Percentiles rank a stretch among this genome's conserved stretches.
Evolutionary conservation across 345 rosid species (phyloP).

Genomic region (Brassica cretica): DNA sequence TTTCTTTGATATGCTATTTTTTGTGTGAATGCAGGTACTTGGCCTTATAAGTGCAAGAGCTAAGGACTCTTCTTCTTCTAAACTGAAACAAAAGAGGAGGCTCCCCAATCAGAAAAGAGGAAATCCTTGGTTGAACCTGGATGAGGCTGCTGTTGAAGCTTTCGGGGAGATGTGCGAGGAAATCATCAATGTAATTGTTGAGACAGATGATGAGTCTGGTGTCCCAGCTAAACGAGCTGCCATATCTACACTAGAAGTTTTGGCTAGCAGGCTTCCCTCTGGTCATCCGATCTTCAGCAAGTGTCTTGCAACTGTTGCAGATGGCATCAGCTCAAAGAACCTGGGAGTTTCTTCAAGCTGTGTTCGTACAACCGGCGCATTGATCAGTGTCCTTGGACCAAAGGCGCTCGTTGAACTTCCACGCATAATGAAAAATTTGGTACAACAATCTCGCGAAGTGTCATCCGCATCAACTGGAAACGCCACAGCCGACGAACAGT

Average conservation of each 20-base stretch:
- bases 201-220: constrained; percentile 49
- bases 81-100: constrained; percentile 48
- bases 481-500: constrained; percentile 34
- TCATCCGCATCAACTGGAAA: constrained; percentile 30
- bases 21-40: constrained; percentile 57
- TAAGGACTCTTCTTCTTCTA: constrained; percentile 51
- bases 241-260: constrained; percentile 70
- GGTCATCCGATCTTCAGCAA: constrained; percentile 62
- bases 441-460: constrained; percentile 44
- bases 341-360: constrained; percentile 71
- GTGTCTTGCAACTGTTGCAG: constrained; percentile 66
- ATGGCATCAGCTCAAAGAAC: constrained; percentile 58
- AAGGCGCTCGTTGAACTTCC: constrained; percentile 81
- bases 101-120: constrained; percentile 35
- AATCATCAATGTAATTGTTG: constrained; percentile 64
- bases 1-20: neutral
- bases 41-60: constrained; percentile 67
- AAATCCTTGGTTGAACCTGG: constrained; percentile 56
- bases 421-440: constrained; percentile 63
- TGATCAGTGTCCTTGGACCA: constrained; percentile 83
- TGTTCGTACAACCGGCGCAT: constrained; percentile 69
- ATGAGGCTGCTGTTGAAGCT: constrained; percentile 54
- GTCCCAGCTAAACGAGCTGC: constrained; percentile 63
- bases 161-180: constrained; percentile 62
- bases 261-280: constrained; percentile 67